Percentiles rank a stretch among this genome's conserved stretches.
Conservation (phyloP, 2,329 filamentous ascomycete genomes). For the Phaeosphaeria sp. region DNA sequence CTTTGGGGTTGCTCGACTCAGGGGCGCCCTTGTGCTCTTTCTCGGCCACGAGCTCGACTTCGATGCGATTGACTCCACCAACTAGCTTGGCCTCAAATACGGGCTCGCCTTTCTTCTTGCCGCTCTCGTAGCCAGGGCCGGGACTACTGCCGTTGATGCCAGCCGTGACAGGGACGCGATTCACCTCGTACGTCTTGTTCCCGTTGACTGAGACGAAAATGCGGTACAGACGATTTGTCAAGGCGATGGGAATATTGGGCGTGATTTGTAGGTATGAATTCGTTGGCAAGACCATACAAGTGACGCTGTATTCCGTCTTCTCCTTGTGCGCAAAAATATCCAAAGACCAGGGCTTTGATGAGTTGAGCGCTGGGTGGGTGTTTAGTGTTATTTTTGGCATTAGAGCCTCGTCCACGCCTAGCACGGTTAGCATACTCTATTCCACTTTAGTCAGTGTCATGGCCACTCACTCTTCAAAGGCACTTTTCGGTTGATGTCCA, state of each 20-base stretch:
- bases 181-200: slow-evolving; percentile 65
- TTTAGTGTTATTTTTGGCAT: slow-evolving; percentile 70
- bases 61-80: slow-evolving; percentile 77
- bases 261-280: slow-evolving; percentile 76
- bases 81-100: slow-evolving; percentile 76
- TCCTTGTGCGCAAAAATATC: slow-evolving; percentile 70
- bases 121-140: slow-evolving; percentile 32
- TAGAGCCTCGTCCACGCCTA: slow-evolving; percentile 62
- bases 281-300: slow-evolving; percentile 70
- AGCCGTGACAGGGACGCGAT: slow-evolving; percentile 57
- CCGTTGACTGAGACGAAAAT: slow-evolving; percentile 76
- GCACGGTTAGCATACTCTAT: slow-evolving; percentile 22
- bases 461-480: slow-evolving; percentile 55
- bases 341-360: slow-evolving; percentile 67
- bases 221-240: slow-evolving; percentile 75
- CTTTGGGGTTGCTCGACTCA: slow-evolving; percentile 36
- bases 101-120: slow-evolving; percentile 63
- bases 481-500: slow-evolving; percentile 38
- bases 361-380: slow-evolving; percentile 70
- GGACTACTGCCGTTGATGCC: slow-evolving; percentile 39
- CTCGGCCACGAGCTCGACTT: slow-evolving; percentile 78
- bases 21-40: slow-evolving; percentile 57
- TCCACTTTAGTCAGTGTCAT: not conserved
- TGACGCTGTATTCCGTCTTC: slow-evolving; percentile 73
- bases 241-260: slow-evolving; percentile 67